phyloP scores from a whole-genome alignment of 139 green algal species.

The Mesostigma viride region DNA sequence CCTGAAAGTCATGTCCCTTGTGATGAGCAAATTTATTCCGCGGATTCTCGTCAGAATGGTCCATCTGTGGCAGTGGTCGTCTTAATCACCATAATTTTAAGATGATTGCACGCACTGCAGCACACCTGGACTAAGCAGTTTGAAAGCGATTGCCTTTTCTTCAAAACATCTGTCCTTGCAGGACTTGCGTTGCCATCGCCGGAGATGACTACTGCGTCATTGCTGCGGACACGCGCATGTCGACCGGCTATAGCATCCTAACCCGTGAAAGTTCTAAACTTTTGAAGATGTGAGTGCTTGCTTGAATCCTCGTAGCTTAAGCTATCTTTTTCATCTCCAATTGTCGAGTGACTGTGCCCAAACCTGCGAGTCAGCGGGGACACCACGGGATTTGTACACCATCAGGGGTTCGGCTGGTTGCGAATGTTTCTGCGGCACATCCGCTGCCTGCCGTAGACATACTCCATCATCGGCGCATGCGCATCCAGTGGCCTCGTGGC shows the following conservation, averaged over 20 bases:
- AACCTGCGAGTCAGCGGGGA: no score
- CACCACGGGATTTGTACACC: no score
- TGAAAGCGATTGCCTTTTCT: background rate
- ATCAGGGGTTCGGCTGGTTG: no score
- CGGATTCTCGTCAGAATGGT: background rate
- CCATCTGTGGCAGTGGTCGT: no score
- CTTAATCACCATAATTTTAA: background rate
- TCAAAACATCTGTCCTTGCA: conserved; percentile 11
- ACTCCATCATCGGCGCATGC: no score
- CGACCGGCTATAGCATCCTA: conserved; percentile 89
- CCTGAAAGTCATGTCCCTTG: background rate
- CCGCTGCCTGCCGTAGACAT: no score
- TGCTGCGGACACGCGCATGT: conserved; percentile 81
- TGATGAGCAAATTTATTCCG: background rate
- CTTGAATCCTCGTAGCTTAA: background rate
- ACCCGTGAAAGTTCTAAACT: conserved; percentile 74
- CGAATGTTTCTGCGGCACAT: no score
- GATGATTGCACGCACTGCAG: background rate
- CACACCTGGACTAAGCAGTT: background rate
- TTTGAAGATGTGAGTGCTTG: conserved; percentile 46
- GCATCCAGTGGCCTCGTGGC: no score
- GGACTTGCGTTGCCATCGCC: conserved; percentile 65
- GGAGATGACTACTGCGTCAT: conserved; percentile 92
- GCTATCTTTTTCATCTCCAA: no score
- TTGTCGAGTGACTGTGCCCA: no score